Percentiles rank a stretch among this genome's conserved stretches.
Conservation (phyloP, 768 basidiomycete genomes). For the Phaeotremella fagi region DNA sequence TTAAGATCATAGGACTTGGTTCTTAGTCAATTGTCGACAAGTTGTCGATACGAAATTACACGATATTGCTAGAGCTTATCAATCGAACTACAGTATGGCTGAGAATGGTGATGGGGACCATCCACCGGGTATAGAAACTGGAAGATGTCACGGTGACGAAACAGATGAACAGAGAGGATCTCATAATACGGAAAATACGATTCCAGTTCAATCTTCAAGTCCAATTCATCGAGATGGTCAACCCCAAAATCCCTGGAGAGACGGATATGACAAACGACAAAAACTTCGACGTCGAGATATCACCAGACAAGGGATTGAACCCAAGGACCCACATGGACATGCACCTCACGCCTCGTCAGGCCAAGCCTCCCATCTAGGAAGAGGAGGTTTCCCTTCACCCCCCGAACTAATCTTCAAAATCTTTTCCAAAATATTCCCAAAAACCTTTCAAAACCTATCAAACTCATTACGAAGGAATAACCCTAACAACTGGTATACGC, state of each 20-base stretch:
- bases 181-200: no score
- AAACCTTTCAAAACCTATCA: neutral
- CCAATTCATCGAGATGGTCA: neutral
- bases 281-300: no score
- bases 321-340: neutral
- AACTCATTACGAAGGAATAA: neutral
- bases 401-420: neutral
- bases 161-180: no score
- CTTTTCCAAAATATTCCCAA: neutral
- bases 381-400: constrained; percentile 13
- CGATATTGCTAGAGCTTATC: neutral
- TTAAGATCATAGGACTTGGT: neutral
- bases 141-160: no score
- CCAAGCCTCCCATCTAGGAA: neutral
- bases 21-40: neutral
- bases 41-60: neutral
- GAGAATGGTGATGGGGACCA: neutral
- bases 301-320: no score
- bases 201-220: no score
- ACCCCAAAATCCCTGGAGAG: neutral
- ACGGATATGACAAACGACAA: neutral
- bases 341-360: neutral
- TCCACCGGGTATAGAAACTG: no score
- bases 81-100: neutral
- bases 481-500: constrained; percentile 1